A percentile compares a stretch with the other conserved stretches of the same genome.
Conservation (phyloP, 1,139 yeast genomes). For the Suhomyces guaymorum region DNA sequence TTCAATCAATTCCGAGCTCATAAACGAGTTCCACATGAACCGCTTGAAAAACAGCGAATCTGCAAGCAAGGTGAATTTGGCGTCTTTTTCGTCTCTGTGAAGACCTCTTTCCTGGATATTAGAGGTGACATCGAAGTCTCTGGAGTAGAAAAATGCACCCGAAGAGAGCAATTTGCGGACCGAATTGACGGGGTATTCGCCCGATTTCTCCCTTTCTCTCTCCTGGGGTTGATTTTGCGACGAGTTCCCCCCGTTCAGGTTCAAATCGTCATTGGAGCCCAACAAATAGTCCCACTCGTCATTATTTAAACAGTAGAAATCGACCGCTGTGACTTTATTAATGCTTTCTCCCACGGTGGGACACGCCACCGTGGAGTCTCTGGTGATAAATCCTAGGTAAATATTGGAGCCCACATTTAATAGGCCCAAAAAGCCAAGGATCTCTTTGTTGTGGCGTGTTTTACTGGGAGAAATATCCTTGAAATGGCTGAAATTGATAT, state of each 20-base stretch:
- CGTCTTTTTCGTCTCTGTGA: conserved; percentile 23
- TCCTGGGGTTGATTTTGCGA: conserved; percentile 7
- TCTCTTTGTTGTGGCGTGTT: conserved; percentile 27
- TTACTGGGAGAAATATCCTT: conserved; percentile 41
- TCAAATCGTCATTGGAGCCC: conserved; percentile 19
- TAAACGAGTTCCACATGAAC: conserved; percentile 66
- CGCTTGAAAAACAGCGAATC: conserved; percentile 51
- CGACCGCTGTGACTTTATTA: conserved; percentile 54
- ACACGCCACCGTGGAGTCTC: conserved; percentile 57
- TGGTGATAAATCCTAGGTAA: conserved; percentile 60
- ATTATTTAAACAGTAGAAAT: conserved; percentile 61
- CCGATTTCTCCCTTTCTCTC: conserved; percentile 28
- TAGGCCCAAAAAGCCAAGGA: conserved; percentile 63
- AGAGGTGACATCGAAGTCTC: conserved; percentile 64
- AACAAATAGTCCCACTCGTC: conserved; percentile 51
- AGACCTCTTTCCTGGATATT: conserved; percentile 58
- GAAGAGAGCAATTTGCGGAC: conserved; percentile 56
- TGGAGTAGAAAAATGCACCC: conserved; percentile 68
- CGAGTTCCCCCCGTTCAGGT: conserved; percentile 14
- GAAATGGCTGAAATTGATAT: conserved; percentile 40
- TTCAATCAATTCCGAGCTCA: conserved; percentile 57
- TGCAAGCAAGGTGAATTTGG: conserved; percentile 36
- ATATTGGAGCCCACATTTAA: conserved; percentile 54
- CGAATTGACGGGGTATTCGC: conserved; percentile 60
- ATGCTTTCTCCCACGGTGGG: conserved; percentile 57